A percentile compares a stretch with the other conserved stretches of the same genome.
phyloP scores from a whole-genome alignment of 768 basidiomycete genomes.

The Mycena sanguinolenta region DNA sequence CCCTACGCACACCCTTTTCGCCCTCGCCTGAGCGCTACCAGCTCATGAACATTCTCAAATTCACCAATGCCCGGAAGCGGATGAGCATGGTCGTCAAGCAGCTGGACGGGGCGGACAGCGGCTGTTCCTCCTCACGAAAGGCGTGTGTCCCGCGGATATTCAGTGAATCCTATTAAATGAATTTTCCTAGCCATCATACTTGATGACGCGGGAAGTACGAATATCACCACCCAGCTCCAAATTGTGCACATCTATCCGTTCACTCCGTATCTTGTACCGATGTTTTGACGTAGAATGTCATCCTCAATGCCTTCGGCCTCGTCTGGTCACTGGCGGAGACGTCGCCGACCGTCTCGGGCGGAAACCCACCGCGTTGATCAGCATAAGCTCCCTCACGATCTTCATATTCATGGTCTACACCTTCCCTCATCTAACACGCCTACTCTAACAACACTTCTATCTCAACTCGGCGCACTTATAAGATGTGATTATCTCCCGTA shows the following conservation, averaged over 20 bases:
- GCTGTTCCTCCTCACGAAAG: slow-evolving; percentile 87
- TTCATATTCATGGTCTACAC: slow-evolving; percentile 37
- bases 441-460: not conserved
- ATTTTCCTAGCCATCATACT: slow-evolving; percentile 31
- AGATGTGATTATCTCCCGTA: slow-evolving; percentile 28
- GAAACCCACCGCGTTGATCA: slow-evolving; percentile 37
- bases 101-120: slow-evolving; percentile 72
- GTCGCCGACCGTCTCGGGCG: slow-evolving; percentile 39
- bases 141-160: slow-evolving; percentile 59
- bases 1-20: slow-evolving; percentile 86
- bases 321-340: slow-evolving; percentile 38
- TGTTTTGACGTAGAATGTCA: slow-evolving; percentile 35
- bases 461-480: slow-evolving; percentile 38
- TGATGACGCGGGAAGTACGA: slow-evolving; percentile 38
- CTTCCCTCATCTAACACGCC: no score
- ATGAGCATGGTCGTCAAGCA: slow-evolving; percentile 95
- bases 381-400: slow-evolving; percentile 38
- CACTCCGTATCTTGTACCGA: not conserved
- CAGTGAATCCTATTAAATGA: not conserved
- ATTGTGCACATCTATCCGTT: slow-evolving; percentile 32
- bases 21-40: slow-evolving; percentile 82
- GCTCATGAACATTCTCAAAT: slow-evolving; percentile 94
- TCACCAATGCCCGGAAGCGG: slow-evolving; percentile 91
- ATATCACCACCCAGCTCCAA: slow-evolving; percentile 39
- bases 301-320: slow-evolving; percentile 41